Evolutionary conservation across 106 monocot genomes (phyloP), one percentile per base, ranked within the genome.

Genomic region (Acorus gramineus): DNA sequence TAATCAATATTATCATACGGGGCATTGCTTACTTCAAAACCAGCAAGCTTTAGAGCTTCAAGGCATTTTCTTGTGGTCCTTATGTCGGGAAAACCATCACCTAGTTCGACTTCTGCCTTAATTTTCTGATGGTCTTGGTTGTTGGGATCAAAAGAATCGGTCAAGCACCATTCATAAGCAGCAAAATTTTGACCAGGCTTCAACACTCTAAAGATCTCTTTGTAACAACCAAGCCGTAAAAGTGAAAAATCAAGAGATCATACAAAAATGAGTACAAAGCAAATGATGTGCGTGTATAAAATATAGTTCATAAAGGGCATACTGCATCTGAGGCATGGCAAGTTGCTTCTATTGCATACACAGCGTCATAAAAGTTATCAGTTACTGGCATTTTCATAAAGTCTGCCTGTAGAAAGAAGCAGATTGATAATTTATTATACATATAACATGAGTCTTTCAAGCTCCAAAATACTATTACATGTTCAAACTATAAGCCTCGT

Each of bases 291-390:
- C n/a, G n/a, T n/a, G n/a, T n/a, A n/a, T n/a, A n/a, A n/a, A n/a
- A n/a, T n/a, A n/a, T n/a, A n/a, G n/a, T n/a, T n/a, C n/a, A n/a
- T n/a, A n/a, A n/a, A n/a, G n/a, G n/a, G n/a, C 64, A 7, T 82
- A 96, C 95, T 57, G 78, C 80, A 82, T 98, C 91, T 59, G 91
- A 91, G 14, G 96, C 87, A 85, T 98, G 91, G 49, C 96, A 98
- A 14, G 96, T 98, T 63, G 96, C 96, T 79, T 98, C 96, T 50
- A 98, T 91, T 45, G 96, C 91, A 77, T 98, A 98, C 55, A 98
- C 66, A 14, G 85, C 96, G 83, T 98, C 91, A 67, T 81, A 98
- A 4, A 77, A 75, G 55, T 77, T 77, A 46, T 88, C 96, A 50
- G 61, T 11, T 14, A 98, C 85, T 45, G 96, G 91, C 81, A 98